Base-by-base conservation (phyloP, 2,329 filamentous ascomycete species). In the Erysiphe pulchra region DNA sequence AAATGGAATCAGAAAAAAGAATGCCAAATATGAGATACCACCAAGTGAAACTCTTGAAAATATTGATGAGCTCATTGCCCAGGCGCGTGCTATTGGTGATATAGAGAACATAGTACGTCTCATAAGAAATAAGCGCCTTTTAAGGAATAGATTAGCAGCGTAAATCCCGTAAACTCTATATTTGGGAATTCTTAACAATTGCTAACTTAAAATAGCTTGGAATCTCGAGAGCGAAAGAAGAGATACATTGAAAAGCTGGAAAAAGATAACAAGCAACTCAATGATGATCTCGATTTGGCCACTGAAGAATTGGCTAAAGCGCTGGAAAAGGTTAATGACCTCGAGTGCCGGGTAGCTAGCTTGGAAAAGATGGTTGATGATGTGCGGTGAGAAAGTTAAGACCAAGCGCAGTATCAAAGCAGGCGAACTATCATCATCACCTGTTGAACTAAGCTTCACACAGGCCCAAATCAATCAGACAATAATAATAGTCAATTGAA, bases 201-300 rank as follows among this genome's bases (percentile, higher is more conserved):
- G 28, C 54, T 55, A 53, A 57, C 46, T 46, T 20, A 40, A 49
- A 37, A 24, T 52, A 92, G 84, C 53, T 80, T 98, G 55, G 87
- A 95, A 65, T 95, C 90, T 40, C 77, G 90, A 53, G 87, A 95
- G 63, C 78, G 90, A 55, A 98, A 95, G 71, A 95, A 95, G 73
- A 80, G 84, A 64, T 87, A 95, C 65, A 95, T 90, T 33, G 90
- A 95, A 65, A 78, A 90, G 55, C 74, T 95, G 41, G 90, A 95
- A 62, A 80, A 90, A 61, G 87, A 95, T 67, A 94, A 95, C 71
- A 94, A 94, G 68, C 74, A 81, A 48, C 92, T 75, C 66, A 81
- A 78, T 47, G 71, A 73, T 54, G 65, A 81, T 58, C 81, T 94
- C 58, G 71, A 65, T 53, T 71, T 78, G 46, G 69, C 94, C 57